Evolutionary conservation across 2,329 filamentous ascomycete genomes (phyloP).

Genomic region (Trichophyton schoenleinii): DNA sequence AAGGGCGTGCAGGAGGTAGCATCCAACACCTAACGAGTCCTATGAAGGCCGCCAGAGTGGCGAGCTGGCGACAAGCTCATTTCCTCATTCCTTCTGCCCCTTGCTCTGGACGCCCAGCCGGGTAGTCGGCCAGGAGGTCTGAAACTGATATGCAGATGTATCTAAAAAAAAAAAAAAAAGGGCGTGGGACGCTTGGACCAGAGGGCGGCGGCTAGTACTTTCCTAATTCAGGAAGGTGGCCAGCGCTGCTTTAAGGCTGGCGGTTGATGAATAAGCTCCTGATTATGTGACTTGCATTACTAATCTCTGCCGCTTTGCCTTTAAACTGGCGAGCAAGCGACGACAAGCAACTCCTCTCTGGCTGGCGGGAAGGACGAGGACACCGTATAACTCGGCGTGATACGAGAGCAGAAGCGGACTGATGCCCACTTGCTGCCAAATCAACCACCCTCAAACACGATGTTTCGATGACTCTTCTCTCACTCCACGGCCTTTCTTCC

Average conservation of each 20-base stretch:
- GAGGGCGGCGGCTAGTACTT: background rate
- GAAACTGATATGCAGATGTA: background rate
- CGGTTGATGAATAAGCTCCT: background rate
- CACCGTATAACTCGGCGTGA: background rate
- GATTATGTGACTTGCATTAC: background rate
- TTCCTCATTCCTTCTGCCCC: background rate
- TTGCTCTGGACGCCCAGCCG: background rate
- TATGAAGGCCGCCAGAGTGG: background rate
- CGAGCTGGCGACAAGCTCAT: background rate
- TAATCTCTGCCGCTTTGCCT: background rate
- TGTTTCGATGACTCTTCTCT: background rate
- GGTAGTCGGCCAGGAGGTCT: background rate
- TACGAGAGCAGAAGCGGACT: background rate
- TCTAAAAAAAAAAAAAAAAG: background rate
- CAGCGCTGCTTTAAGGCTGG: background rate
- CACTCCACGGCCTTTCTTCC: background rate
- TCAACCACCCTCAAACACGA: background rate
- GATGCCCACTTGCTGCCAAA: background rate
- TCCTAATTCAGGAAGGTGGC: background rate
- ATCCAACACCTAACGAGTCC: background rate
- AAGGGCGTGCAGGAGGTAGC: background rate
- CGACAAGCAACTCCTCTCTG: background rate
- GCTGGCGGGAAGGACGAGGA: too few relatives aligned
- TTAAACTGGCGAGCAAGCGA: background rate
- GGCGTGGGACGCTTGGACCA: constrained; percentile 2